Evolutionary conservation across 768 basidiomycete genomes (phyloP).

Genomic region (Termitomyces sp.): DNA sequence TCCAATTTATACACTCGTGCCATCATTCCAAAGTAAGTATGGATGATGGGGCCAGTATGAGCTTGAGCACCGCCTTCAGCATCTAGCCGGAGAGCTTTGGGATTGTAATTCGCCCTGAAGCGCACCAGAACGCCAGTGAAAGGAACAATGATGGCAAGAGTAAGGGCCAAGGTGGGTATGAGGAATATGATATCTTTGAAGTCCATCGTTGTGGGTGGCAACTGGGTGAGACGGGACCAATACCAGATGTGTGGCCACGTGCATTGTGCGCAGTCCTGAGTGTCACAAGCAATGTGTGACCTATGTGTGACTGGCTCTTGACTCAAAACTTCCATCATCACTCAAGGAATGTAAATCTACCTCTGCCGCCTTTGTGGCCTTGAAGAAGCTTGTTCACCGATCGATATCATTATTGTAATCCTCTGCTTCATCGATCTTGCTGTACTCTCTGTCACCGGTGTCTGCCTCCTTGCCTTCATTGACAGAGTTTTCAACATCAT

Average conservation of each 20-base stretch:
- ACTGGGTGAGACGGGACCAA: no score
- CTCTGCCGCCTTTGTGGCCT: no score
- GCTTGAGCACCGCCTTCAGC: constrained; percentile 72
- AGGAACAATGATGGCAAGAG: constrained; percentile 56
- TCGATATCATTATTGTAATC: not conserved
- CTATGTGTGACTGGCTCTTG: not conserved
- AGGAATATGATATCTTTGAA: constrained; percentile 36
- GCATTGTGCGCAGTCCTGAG: not conserved
- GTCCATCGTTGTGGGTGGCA: constrained; percentile 22
- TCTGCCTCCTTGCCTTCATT: not conserved
- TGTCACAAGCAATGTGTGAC: not conserved
- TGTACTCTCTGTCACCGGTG: not conserved
- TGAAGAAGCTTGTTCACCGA: no score
- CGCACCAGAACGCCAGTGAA: constrained; percentile 69
- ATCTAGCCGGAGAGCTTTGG: constrained; percentile 79
- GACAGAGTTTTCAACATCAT: no score
- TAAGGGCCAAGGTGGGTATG: constrained; percentile 43
- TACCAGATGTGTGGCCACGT: no score
- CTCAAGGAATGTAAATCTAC: not conserved
- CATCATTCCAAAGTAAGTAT: constrained; percentile 74
- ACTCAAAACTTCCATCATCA: not conserved
- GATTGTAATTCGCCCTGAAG: constrained; percentile 83
- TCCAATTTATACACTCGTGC: constrained; percentile 68
- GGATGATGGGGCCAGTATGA: constrained; percentile 75
- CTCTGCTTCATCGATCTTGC: not conserved